Evolutionary conservation across 495 filamentous ascomycete genomes (phyloP), one percentile per base, ranked within the genome.

Genomic region (Hyaloscypha hepaticicola): DNA sequence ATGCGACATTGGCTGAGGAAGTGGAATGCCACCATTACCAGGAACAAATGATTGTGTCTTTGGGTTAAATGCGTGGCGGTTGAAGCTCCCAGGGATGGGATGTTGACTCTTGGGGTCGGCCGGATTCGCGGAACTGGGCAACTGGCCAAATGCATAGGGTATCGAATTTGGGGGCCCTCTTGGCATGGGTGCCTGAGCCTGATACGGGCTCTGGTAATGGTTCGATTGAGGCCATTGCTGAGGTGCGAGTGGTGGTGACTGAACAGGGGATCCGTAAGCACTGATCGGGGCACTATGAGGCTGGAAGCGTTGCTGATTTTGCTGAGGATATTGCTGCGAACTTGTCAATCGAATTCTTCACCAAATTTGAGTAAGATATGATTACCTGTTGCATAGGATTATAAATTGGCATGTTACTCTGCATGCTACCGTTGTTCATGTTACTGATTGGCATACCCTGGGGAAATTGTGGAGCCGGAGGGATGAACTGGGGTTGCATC

Each of bases 31-130:
- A 21, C 76, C 72, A 67, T 69, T 80, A 11, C 82, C 81, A 24
- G 93, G 93, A 49, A 96, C 84, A 71, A 97, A 97, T 2, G 91
- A 87, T 64, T 93, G 89, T 12, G 90, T 96, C 75, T 96, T 92
- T 0, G 93, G 93, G 69, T 97, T 96, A 80, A 97, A 96, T 24
- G 89, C 83, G 70, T 91, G 89, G 25, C 92, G 81, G 71, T 87
- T 89, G 74, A 89, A 96, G 75, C 88, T 92, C 21, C 90, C 91
- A 16, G 91, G 90, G 49, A 96, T 83, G 29, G 90, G 88, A 72
- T 95, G 90, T 64, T 87, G 82, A 53, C 82, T 85, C 72, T 88
- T 87, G 49, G 88, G 80, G 58, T 85, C 82, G 45, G 86, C 76
- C 59, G 87, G 85, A 72, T 90, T 83, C 60, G 80, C 79, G 66